Percentiles rank a stretch among this genome's conserved stretches.
Conservation (phyloP, 2,329 filamentous ascomycete genomes). For the Hymenoscyphus fructigenus region DNA sequence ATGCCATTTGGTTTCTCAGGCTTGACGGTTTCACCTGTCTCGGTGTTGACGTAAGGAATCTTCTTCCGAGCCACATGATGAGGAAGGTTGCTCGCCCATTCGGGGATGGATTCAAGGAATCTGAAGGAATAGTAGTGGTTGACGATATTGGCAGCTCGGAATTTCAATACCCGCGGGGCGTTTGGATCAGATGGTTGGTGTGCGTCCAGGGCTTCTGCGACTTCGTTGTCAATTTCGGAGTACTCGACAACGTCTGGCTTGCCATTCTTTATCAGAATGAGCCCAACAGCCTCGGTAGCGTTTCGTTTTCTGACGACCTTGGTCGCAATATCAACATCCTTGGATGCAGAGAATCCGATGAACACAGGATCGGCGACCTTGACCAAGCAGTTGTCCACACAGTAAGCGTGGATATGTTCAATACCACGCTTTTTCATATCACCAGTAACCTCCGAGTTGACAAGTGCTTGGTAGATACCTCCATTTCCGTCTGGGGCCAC, state of each 20-base stretch:
- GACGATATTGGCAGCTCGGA: slow-evolving; percentile 97
- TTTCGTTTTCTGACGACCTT: slow-evolving; percentile 99
- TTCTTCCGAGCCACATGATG: slow-evolving; percentile 98
- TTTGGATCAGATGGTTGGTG: slow-evolving; percentile 51
- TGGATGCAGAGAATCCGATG: slow-evolving; percentile 85
- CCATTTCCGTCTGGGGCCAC: slow-evolving; percentile 97
- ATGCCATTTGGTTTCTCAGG: slow-evolving; percentile 95
- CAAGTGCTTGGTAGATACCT: slow-evolving; percentile 89
- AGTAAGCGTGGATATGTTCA: slow-evolving; percentile 95
- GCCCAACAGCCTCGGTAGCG: slow-evolving; percentile 90
- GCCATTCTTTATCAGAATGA: slow-evolving; percentile 93
- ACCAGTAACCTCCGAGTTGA: slow-evolving; percentile 74
- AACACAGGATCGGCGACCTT: slow-evolving; percentile 97
- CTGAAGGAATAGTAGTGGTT: slow-evolving; percentile 99
- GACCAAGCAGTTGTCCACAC: slow-evolving; percentile 98
- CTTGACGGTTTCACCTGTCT: slow-evolving; percentile 79
- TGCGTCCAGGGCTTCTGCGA: slow-evolving; percentile 84
- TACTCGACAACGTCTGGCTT: slow-evolving; percentile 98
- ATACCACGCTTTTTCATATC: slow-evolving; percentile 90
- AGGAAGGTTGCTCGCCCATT: slow-evolving; percentile 81
- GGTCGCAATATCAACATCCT: slow-evolving; percentile 91
- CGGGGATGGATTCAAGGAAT: slow-evolving; percentile 87
- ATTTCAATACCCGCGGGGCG: slow-evolving; percentile 73
- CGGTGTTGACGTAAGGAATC: slow-evolving; percentile 81
- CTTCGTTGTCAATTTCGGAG: slow-evolving; percentile 88